Conservation (phyloP, 768 basidiomycete genomes). For the Amanita inopinata region DNA sequence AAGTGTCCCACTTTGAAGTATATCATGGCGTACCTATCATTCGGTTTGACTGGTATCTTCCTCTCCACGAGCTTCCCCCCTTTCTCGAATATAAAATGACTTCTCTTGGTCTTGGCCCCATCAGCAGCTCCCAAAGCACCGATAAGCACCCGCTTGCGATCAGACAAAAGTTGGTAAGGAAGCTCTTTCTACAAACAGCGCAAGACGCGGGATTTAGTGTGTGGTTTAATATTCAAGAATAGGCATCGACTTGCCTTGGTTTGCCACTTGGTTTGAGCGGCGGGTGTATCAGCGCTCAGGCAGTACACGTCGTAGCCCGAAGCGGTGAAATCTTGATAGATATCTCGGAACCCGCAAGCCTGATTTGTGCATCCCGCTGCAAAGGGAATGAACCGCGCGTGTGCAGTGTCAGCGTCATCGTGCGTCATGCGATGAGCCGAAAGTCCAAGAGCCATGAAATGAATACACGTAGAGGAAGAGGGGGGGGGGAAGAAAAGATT, state of each 20-base stretch:
- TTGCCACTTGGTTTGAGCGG: conserved; percentile 78
- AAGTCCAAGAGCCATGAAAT: no score
- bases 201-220: background rate
- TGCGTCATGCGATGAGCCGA: no score
- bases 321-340: conserved; percentile 64
- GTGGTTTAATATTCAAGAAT: background rate
- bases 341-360: conserved; percentile 87
- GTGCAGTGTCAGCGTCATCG: no score
- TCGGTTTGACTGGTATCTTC: conserved; percentile 79
- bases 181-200: conserved; percentile 56
- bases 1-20: background rate
- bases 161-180: conserved; percentile 80
- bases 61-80: conserved; percentile 85
- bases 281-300: conserved; percentile 67
- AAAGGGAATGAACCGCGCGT: background rate
- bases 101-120: conserved; percentile 79
- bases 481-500: background rate
- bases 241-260: conserved; percentile 46
- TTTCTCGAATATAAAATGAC: conserved; percentile 89
- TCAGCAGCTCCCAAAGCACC: conserved; percentile 72
- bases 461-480: background rate
- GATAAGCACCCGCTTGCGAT: conserved; percentile 77
- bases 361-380: conserved; percentile 86
- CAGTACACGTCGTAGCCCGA: conserved; percentile 73
- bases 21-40: conserved; percentile 51